Evolutionary conservation across 208 protist genomes (phyloP).

Genomic region (Acanthamoeba divionensis): DNA sequence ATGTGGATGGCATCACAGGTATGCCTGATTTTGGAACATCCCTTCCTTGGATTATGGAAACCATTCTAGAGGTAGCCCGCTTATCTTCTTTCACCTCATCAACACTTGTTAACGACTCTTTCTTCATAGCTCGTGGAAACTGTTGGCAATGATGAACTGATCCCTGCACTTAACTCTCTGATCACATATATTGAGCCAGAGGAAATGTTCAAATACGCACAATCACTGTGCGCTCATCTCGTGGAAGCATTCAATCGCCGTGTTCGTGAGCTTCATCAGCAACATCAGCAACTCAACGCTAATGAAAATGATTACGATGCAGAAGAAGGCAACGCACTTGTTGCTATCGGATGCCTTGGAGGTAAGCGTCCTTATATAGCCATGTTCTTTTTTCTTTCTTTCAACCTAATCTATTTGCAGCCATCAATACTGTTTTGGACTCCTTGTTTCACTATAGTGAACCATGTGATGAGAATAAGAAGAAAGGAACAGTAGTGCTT

Average conservation of each 20-base stretch:
- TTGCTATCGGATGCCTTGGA: neutral
- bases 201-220: neutral
- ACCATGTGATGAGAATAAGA: neutral
- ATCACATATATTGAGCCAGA: neutral
- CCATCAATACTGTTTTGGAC: neutral
- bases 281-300: no score
- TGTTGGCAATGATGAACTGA: no score
- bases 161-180: neutral
- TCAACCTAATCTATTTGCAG: neutral
- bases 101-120: no score
- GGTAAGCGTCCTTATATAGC: neutral
- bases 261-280: no score
- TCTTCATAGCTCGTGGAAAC: no score
- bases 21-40: no score
- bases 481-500: neutral
- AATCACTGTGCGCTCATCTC: neutral
- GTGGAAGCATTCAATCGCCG: neutral
- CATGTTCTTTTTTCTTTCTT: neutral
- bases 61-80: no score
- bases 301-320: neutral
- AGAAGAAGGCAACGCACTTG: neutral
- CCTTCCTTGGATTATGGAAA: no score
- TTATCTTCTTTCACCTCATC: no score
- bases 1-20: no score
- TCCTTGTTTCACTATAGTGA: neutral